Base-by-base conservation (phyloP, 1,284 basidiomycete species). In the Coriolopsis trogii region DNA sequence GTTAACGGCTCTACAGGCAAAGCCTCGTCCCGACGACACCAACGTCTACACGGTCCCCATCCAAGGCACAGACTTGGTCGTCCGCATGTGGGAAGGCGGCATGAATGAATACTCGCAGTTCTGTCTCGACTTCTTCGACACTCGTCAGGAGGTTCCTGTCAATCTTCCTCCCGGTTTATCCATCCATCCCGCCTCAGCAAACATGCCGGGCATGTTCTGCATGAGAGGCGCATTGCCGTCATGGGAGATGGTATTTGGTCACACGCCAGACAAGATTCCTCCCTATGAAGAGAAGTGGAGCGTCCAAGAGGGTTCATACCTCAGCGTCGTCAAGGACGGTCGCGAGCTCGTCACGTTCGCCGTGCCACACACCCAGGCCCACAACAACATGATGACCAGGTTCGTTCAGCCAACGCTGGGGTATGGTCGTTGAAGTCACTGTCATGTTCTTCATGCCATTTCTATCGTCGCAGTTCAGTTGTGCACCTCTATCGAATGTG, bases 61-160 rank as follows among this genome's bases (percentile, higher is more conserved):
- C n/a, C 31, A n/a, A 18, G n/a, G 8, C 29, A 29, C 20, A 16
- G 42, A 44, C 20, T 25, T n/a, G n/a, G 18, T 28, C 12, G 24
- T 44, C 23, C 42, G 42, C 29, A 44, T 44, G 20, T 44, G 42
- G 30, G 33, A 31, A n/a, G 42, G 42, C 23, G 42, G 42, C 20
- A 44, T 44, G 42, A 30, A 23, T 15, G 9, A 15, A 15, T 37
- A 45, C 43, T 16, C 7, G 29, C 43, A 45, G 21, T 45, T 34
- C 31, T 37, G 21, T 29, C 43, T 45, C 43, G 31, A 36, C 25
- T 45, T 45, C 34, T 45, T 21, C 31, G 25, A 45, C 16, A 31
- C 28, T 29, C 41, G 41, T 31, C 41, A 20, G 18, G 8, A 21
- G 6, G 16, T 28, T 6, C 16, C 41, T 20, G 41, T 31, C 41